Base-by-base conservation (phyloP, 176 grass and related monocot species). In the Zea luxurians region DNA sequence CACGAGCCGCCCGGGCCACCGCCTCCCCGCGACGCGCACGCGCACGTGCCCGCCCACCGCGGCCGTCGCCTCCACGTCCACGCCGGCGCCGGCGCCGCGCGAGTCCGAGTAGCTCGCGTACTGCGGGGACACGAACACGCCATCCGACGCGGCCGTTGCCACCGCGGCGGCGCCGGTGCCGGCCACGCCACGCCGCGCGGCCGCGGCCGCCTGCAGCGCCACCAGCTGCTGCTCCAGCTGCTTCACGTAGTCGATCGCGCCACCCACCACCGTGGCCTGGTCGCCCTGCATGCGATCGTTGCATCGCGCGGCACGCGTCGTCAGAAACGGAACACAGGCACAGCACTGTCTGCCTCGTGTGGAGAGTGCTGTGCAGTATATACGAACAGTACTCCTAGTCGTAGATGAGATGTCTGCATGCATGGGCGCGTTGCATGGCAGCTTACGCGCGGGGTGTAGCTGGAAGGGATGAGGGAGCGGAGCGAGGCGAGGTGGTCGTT, bases 161-260 rank as follows among this genome's bases (percentile, higher is more conserved):
- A 74, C 49, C 53, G 7, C 48, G 21, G 15, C 15, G 41, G 16
- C 53, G 7, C 16, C 17, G 13, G 17, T 3, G 7, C 15, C 10
- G 3, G 58, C 4, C 0, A 42, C 49, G 1, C 17, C 69, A 13
- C 80, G 49, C 2, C 77, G 80, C 18, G 71, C 73, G 3, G 80
- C 83, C 38, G 91, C 86, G 15, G 80, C 57, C 10, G 81, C 88
- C 73, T 87, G 90, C 70, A 99, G 81, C 40, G 85, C 85, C 64
- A 99, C 65, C 45, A 99, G 90, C 69, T 87, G 87, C 79, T 99
- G 96, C 79, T 99, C 96, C 1, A 99, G 90, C 78, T 86, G 83
- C 86, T 99, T 99, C 78, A 99, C 88, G 79, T 92, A 99, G 79
- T 99, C 83, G 88, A 99, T 96, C 37, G 92, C 92, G 12, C 96